A percentile compares a stretch with the other conserved stretches of the same genome.
Conservation (phyloP, 768 basidiomycete species). For the Cubamyces sp. region DNA sequence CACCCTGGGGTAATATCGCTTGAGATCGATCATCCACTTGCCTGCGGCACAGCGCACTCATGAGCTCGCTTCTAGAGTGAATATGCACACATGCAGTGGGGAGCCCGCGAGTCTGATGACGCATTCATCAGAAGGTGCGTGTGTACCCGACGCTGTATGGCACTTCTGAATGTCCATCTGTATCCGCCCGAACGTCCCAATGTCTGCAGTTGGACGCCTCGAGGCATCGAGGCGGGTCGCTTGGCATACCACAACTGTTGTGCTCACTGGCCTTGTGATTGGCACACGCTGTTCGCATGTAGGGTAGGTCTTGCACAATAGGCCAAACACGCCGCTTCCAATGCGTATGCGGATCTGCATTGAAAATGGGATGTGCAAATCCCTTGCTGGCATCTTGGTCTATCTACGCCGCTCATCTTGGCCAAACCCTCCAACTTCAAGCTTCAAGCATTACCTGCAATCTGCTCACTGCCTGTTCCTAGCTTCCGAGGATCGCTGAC, state of each 20-base stretch:
- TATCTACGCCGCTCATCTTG: too few relatives aligned
- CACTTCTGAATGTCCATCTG: background rate
- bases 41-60: background rate
- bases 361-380: too few relatives aligned
- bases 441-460: too few relatives aligned
- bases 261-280: too few relatives aligned
- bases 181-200: background rate
- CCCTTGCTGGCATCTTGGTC: too few relatives aligned
- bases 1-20: conserved; percentile 9
- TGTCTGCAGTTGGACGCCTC: background rate
- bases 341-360: too few relatives aligned
- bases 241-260: too few relatives aligned
- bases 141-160: background rate
- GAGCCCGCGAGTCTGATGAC: conserved; percentile 9
- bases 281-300: too few relatives aligned
- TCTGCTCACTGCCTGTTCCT: too few relatives aligned
- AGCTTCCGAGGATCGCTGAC: background rate
- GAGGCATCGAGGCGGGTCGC: background rate
- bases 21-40: conserved; percentile 6
- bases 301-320: too few relatives aligned
- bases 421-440: too few relatives aligned
- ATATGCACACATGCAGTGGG: background rate
- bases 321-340: too few relatives aligned
- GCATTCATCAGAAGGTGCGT: conserved; percentile 7
- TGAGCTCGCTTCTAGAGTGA: background rate